These are phyloP conservation scores for Suhomyces bokatorum DNA, from an alignment of 1,139 yeast genomes.

Conservation along the genomic window DNA sequence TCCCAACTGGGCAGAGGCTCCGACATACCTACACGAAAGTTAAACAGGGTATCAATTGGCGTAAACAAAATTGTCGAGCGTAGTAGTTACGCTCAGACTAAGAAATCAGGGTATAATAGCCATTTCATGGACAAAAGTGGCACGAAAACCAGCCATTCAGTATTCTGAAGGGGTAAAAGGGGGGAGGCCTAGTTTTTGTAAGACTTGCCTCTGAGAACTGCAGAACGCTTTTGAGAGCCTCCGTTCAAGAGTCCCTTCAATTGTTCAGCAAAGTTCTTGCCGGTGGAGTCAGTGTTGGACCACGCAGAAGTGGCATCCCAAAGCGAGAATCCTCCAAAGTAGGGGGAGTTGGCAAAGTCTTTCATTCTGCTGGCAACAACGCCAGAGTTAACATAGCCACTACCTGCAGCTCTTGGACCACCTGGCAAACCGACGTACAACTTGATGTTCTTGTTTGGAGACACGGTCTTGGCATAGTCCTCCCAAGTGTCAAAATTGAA, in stretches of 20 bases:
- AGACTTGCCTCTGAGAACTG: not conserved
- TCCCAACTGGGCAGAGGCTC: too few species aligned
- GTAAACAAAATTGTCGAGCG: not conserved
- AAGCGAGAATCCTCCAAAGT: slow-evolving; percentile 81
- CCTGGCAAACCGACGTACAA: slow-evolving; percentile 78
- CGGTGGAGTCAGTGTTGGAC: slow-evolving; percentile 13
- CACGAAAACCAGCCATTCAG: too few species aligned
- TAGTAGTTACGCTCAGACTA: too few species aligned
- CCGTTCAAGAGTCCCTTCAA: slow-evolving; percentile 16
- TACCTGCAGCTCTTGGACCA: slow-evolving; percentile 62
- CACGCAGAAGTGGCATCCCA: slow-evolving; percentile 77
- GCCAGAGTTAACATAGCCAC: slow-evolving; percentile 48
- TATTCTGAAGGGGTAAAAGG: too few species aligned
- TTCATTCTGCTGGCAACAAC: slow-evolving; percentile 27
- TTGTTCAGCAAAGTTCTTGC: slow-evolving; percentile 15
- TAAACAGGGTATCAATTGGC: not conserved
- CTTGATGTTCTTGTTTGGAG: slow-evolving; percentile 70
- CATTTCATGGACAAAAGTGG: too few species aligned
- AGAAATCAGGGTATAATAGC: too few species aligned
- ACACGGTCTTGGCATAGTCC: slow-evolving; percentile 55
- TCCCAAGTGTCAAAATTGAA: slow-evolving; percentile 92
- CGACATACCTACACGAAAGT: too few species aligned
- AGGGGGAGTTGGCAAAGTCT: slow-evolving; percentile 33
- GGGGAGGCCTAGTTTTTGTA: not conserved
- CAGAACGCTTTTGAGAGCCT: not conserved